Evolutionary conservation across 768 basidiomycete species (phyloP).

Genomic region (Botryobasidium botryosum): DNA sequence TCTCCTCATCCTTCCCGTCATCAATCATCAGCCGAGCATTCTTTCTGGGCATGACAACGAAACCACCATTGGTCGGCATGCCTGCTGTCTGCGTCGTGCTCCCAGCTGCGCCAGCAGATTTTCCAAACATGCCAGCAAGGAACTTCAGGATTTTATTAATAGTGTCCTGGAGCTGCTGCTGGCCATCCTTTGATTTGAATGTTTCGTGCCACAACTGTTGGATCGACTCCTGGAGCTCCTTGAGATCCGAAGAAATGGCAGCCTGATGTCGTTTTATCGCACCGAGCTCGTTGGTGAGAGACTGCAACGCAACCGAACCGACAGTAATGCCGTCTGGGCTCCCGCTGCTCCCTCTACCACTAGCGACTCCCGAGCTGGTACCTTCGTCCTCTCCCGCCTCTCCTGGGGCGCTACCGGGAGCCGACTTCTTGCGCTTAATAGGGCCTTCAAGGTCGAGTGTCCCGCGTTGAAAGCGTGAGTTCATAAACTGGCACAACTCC

Average conservation of each 20-base stretch:
- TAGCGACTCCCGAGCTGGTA: neutral
- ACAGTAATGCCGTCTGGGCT: too few relatives aligned
- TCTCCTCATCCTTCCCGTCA: too few relatives aligned
- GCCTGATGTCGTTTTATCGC: slow-evolving; percentile 86
- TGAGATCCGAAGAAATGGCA: slow-evolving; percentile 76
- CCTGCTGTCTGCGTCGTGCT: too few relatives aligned
- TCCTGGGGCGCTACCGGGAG: slow-evolving; percentile 16
- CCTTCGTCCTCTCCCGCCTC: neutral
- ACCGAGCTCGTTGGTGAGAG: slow-evolving; percentile 64
- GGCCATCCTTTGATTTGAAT: slow-evolving; percentile 51
- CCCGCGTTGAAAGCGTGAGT: slow-evolving; percentile 73
- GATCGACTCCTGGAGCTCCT: slow-evolving; percentile 75
- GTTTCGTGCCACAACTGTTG: slow-evolving; percentile 90
- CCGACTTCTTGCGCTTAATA: slow-evolving; percentile 68
- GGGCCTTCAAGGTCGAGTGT: slow-evolving; percentile 77
- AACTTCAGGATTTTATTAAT: slow-evolving; percentile 93
- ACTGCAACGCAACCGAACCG: slow-evolving; percentile 52
- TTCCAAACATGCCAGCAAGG: slow-evolving; percentile 73
- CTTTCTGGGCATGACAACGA: too few relatives aligned
- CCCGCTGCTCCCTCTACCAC: neutral
- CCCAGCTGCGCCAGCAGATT: too few relatives aligned
- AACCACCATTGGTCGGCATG: too few relatives aligned
- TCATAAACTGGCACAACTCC: slow-evolving; percentile 84
- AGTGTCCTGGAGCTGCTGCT: slow-evolving; percentile 90
- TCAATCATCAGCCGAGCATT: too few relatives aligned